Conservation (phyloP, 1,284 basidiomycete species). For the Clitocybe nebularis region DNA sequence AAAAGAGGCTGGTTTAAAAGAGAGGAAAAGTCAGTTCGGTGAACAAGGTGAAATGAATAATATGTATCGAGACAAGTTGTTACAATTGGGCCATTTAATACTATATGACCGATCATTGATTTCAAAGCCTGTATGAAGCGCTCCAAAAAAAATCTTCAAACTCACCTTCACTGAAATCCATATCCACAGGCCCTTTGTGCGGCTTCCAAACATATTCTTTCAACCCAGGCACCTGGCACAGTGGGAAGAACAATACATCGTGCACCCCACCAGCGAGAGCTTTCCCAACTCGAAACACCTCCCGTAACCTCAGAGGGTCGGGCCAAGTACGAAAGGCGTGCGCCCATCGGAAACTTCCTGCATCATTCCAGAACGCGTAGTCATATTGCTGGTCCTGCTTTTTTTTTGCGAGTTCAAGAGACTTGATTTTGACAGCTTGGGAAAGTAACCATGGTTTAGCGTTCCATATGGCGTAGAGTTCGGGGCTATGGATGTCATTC, state of each 20-base stretch:
- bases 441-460: constrained; percentile 48
- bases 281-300: no score
- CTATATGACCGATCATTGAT: no score
- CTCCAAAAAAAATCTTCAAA: constrained; percentile 4
- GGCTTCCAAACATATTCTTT: constrained; percentile 36
- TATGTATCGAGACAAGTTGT: no score
- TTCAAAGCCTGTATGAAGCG: no score
- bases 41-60: no score
- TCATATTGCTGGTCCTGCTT: no score
- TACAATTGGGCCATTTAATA: no score
- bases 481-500: constrained; percentile 35
- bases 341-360: constrained; percentile 40
- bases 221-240: constrained; percentile 28
- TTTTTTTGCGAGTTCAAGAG: no score
- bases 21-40: no score
- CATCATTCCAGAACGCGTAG: constrained; percentile 53
- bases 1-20: no score
- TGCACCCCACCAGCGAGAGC: no score
- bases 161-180: constrained; percentile 46
- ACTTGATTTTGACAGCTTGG: constrained; percentile 28
- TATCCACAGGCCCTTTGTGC: constrained; percentile 43
- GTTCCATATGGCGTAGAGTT: constrained; percentile 51
- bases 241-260: constrained; percentile 45
- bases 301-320: constrained; percentile 32
- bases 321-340: constrained; percentile 46